phyloP scores from a whole-genome alignment of 352 stramenopile species.

The Pythium phragmitis region DNA sequence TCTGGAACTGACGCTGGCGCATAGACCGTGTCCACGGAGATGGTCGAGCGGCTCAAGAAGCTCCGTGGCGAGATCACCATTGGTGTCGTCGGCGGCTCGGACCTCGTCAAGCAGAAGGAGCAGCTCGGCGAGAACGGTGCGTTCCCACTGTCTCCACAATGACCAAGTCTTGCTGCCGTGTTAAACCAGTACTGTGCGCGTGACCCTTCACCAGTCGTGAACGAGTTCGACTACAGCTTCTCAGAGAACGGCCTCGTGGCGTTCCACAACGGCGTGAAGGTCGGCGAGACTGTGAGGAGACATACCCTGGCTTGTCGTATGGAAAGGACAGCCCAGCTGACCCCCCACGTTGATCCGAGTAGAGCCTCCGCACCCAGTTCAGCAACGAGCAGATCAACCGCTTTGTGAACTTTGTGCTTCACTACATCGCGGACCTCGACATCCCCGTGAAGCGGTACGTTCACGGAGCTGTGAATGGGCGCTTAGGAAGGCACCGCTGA shows the following conservation, averaged over 20 bases:
- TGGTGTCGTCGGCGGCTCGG: conserved; percentile 97
- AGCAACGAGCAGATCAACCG: conserved; percentile 97
- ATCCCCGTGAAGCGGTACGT: conserved; percentile 95
- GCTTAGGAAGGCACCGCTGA: not conserved
- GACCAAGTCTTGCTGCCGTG: not conserved
- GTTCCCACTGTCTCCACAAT: not conserved
- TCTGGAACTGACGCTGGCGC: not conserved
- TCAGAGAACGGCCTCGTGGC: conserved; percentile 98
- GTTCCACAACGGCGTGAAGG: conserved; percentile 94
- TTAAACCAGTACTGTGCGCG: conserved; percentile 1
- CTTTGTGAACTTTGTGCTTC: conserved; percentile 96
- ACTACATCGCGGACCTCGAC: conserved; percentile 93
- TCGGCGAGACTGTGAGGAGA: conserved; percentile 78
- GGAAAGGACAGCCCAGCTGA: too few species aligned
- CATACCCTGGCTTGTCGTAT: not conserved
- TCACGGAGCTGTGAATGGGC: not conserved
- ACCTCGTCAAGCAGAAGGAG: conserved; percentile 99
- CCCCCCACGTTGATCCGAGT: not conserved
- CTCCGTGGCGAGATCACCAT: conserved; percentile 95
- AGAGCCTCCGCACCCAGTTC: conserved; percentile 93
- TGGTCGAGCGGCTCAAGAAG: conserved; percentile 93
- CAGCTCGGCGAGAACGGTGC: conserved; percentile 94
- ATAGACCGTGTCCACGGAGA: conserved; percentile 88
- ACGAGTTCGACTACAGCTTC: conserved; percentile 99
- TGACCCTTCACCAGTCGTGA: conserved; percentile 56